Conservation (phyloP, 352 stramenopile species). For the Phytophthora sp. region DNA sequence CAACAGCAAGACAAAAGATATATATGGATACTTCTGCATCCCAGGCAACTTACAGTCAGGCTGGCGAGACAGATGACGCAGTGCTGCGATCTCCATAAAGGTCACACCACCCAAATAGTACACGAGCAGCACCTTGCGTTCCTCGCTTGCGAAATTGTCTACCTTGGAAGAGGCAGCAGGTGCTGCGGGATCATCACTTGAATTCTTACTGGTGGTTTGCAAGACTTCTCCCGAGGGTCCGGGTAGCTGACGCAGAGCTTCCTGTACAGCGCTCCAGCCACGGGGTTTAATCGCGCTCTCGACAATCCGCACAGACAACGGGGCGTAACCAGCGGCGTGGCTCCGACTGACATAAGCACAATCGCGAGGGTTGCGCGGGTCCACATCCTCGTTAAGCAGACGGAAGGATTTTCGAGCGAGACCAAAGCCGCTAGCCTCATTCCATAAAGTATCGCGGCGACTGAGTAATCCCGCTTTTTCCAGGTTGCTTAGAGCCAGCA, state of each 20-base stretch:
- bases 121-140: slow-evolving; percentile 95
- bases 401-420: slow-evolving; percentile 90
- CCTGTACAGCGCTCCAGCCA: slow-evolving; percentile 80
- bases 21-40: no score
- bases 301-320: slow-evolving; percentile 93
- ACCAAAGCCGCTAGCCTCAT: slow-evolving; percentile 82
- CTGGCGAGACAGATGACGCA: slow-evolving; percentile 94
- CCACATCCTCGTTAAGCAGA: slow-evolving; percentile 96
- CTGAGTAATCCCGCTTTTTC: slow-evolving; percentile 93
- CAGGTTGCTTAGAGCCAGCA: slow-evolving; percentile 93
- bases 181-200: slow-evolving; percentile 45
- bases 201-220: slow-evolving; percentile 53
- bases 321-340: slow-evolving; percentile 92
- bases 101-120: slow-evolving; percentile 97
- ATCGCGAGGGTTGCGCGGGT: slow-evolving; percentile 94
- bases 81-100: slow-evolving; percentile 96
- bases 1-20: no score
- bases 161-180: slow-evolving; percentile 51
- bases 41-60: slow-evolving; percentile 82
- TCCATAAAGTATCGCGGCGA: slow-evolving; percentile 89
- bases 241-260: slow-evolving; percentile 85
- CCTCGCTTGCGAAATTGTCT: slow-evolving; percentile 74
- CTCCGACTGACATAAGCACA: slow-evolving; percentile 91
- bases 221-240: slow-evolving; percentile 80
- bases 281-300: slow-evolving; percentile 85